Evolutionary conservation across 2,329 filamentous ascomycete species (phyloP).

Genomic region (Pezicula radicicola): DNA sequence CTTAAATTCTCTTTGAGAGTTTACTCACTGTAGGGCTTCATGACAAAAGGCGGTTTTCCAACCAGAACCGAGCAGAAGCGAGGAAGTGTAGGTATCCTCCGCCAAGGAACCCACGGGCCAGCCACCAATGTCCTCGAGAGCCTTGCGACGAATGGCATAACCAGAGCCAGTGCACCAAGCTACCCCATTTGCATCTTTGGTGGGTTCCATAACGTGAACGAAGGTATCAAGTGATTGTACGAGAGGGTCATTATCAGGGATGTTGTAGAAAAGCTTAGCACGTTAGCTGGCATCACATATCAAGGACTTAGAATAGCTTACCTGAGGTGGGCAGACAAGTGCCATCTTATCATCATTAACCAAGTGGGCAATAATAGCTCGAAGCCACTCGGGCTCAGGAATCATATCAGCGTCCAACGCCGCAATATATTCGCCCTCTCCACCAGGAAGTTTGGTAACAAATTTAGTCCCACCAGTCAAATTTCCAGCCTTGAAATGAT

Average conservation of each 20-base stretch:
- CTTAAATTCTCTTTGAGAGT: no score
- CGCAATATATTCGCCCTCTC: constrained; percentile 54
- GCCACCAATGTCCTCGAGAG: constrained; percentile 58
- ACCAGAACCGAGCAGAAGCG: constrained; percentile 54
- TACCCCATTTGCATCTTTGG: constrained; percentile 43
- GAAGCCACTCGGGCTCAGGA: constrained; percentile 57
- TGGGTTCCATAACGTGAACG: constrained; percentile 47
- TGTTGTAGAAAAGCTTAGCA: constrained; percentile 55
- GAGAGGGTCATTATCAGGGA: constrained; percentile 54
- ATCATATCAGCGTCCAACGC: constrained; percentile 69
- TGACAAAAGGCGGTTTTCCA: constrained; percentile 61
- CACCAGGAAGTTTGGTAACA: constrained; percentile 45
- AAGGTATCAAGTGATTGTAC: constrained; percentile 54
- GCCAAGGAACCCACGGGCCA: constrained; percentile 58
- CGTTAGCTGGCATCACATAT: background rate
- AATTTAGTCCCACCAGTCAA: constrained; percentile 55
- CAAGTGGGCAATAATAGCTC: constrained; percentile 56
- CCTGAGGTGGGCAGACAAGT: constrained; percentile 56
- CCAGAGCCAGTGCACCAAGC: constrained; percentile 66
- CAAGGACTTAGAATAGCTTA: constrained; percentile 7
- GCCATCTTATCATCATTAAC: constrained; percentile 53
- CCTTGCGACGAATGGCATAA: constrained; percentile 55
- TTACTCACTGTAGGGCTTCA: constrained; percentile 47
- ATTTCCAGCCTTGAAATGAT: constrained; percentile 62
- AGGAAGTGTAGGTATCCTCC: constrained; percentile 59